These are phyloP conservation scores for Flaveria trinervia DNA, from an alignment of 129 eudicot species.

Conservation along the genomic window DNA sequence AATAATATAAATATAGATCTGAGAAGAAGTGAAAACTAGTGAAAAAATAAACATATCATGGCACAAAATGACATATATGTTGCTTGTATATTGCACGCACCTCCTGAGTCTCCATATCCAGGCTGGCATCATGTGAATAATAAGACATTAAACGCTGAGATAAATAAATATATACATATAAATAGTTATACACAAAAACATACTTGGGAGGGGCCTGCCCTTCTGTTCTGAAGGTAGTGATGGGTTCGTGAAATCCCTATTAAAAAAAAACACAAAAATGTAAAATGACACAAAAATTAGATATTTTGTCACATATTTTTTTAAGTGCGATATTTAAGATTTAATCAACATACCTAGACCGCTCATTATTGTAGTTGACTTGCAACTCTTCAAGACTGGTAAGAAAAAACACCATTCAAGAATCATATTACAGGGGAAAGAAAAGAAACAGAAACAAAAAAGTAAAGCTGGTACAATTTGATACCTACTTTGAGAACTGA, in stretches of 20 bases:
- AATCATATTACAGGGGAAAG: not conserved
- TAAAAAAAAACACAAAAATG: slow-evolving; percentile 12
- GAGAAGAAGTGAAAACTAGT: not conserved
- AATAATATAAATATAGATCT: slow-evolving; percentile 1
- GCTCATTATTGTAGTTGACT: slow-evolving; percentile 94
- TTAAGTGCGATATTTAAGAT: not conserved
- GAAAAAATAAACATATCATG: not conserved
- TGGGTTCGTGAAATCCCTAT: slow-evolving; percentile 92
- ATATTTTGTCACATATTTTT: not conserved
- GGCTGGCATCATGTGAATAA: slow-evolving; percentile 48
- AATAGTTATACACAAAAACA: slow-evolving; percentile 5
- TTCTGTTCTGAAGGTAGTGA: slow-evolving; percentile 89
- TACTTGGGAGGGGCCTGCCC: slow-evolving; percentile 95
- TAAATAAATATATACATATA: not conserved
- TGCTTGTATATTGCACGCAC: slow-evolving; percentile 57
- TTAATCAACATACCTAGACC: slow-evolving; percentile 65
- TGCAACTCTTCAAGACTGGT: slow-evolving; percentile 95
- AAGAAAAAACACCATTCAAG: not conserved
- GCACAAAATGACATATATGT: slow-evolving; percentile 21
- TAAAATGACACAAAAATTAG: slow-evolving; percentile 4
- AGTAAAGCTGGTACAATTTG: slow-evolving; percentile 19
- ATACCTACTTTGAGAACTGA: slow-evolving; percentile 89
- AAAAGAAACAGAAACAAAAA: not conserved
- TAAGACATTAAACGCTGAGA: slow-evolving; percentile 3
- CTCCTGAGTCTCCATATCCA: slow-evolving; percentile 84